Evolutionary conservation across 495 filamentous ascomycete species (phyloP), one percentile per base, ranked within the genome.

Genomic region (Sabuloglossum arenarium): DNA sequence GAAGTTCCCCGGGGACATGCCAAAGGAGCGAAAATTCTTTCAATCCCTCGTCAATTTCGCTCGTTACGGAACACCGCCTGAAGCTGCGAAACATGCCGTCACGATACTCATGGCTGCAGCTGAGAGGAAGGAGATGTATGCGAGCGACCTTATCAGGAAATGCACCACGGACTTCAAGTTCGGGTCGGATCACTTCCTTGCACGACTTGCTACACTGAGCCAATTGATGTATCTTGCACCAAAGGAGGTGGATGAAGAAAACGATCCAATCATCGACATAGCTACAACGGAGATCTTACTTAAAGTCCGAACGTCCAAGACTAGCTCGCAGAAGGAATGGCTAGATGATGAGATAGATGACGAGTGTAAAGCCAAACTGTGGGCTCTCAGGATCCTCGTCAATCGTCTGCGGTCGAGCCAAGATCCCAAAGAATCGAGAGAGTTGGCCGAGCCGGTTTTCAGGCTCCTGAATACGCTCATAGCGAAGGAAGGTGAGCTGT

Each of bases 71-170:
- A 73, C 75, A 29, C 90, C 91, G 2, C 76, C 86, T 12, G 80
- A 80, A 60, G 85, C 85, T 16, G 87, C 89, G 9, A 99, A 97
- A 66, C 82, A 96, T 69, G 93, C 91, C 0, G 81, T 97, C 34
- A 85, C 85, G 27, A 86, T 97, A 62, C 71, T 97, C 54, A 81
- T 94, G 71, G 80, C 84, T 24, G 80, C 80, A 14, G 76, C 84
- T 28, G 84, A 91, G 32, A 79, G 82, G 34, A 90, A 86, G 62
- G 86, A 91, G 59, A 79, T 88, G 78, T 84, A 88, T 58, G 85
- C 86, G 1, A 85, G 84, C 47, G 89, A 94, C 61, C 71, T 99
- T 2, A 65, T 93, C 1, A 73, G 80, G 46, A 81, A 82, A 59
- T 82, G 80, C 56, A 73, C 84, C 32, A 79, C 83, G 58, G 78